These are phyloP conservation scores for Leccinum boreale DNA, from an alignment of 768 basidiomycete genomes.

Conservation along the genomic window DNA sequence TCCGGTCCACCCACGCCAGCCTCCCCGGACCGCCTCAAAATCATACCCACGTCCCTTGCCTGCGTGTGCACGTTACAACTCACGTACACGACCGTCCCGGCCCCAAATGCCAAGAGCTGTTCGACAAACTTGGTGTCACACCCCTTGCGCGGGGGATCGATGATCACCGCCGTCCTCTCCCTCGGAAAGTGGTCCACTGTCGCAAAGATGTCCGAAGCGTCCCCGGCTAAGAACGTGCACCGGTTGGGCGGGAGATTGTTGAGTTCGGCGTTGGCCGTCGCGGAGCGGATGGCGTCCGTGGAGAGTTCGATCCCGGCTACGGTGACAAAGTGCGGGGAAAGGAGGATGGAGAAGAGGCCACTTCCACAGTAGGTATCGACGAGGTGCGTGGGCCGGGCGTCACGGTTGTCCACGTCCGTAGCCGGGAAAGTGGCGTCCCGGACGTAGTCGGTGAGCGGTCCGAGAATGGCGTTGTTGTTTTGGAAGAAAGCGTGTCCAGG, in stretches of 20 bases:
- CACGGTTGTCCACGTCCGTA: conserved; percentile 18
- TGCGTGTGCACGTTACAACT: conserved; percentile 96
- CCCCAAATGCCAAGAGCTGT: conserved; percentile 71
- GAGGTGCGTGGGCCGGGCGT: conserved; percentile 64
- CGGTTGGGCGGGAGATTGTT: conserved; percentile 57
- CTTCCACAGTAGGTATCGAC: conserved; percentile 95
- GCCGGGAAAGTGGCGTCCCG: conserved; percentile 60
- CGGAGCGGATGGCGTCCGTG: conserved; percentile 62
- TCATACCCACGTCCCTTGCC: conserved; percentile 80
- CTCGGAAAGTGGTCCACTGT: conserved; percentile 64
- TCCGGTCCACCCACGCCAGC: conserved; percentile 35
- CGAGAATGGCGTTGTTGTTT: conserved; percentile 93
- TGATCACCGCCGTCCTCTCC: conserved; percentile 62
- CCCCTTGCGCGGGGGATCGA: conserved; percentile 95
- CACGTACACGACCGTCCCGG: conserved; percentile 78
- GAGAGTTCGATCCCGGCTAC: conserved; percentile 90
- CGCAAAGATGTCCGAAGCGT: conserved; percentile 83
- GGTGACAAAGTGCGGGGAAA: conserved; percentile 69
- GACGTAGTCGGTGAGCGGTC: conserved; percentile 82
- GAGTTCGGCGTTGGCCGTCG: conserved; percentile 61
- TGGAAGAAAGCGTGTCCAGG: conserved; percentile 93
- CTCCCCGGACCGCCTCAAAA: conserved; percentile 45
- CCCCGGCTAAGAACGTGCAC: conserved; percentile 71
- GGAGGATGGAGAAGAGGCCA: conserved; percentile 82
- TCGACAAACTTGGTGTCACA: conserved; percentile 77